Evolutionary conservation across 768 basidiomycete genomes (phyloP), one percentile per base, ranked within the genome.

Genomic region (Chlorophyllum brunneum): DNA sequence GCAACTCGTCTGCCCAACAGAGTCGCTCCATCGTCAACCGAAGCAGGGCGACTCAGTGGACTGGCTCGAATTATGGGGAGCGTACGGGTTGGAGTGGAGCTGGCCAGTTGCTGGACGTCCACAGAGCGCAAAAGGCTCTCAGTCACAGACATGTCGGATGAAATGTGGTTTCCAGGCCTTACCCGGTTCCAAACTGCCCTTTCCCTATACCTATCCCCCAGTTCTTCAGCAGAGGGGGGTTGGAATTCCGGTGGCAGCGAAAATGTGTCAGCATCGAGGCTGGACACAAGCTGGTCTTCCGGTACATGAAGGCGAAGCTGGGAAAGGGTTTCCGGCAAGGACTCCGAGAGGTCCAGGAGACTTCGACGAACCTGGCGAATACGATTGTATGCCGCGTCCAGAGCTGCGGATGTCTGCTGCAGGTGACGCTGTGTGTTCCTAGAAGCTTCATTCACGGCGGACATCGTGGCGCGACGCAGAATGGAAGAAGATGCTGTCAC

Each of bases 291-390:
- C 54, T 65, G 63, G 56, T 60, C 62, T 59, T 60, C 57, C 50
- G 40, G 38, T 43, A 52, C 44, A 24, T 40, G 44, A 40, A 47
- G 29, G 42, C 59, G 54, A 45, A 49, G 51, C 18, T 49, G 48
- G 11, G 55, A 29, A 52, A 54, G 48, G 30, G 59, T 43, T 42
- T 44, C 56, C 33, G 69, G 61, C 16, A 67, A 41, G n/a, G 64
- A 62, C n/a, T 72, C 71, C 5, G 72, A 64, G 15, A 81, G 64
- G 54, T 71, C 70, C 45, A 75, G 65, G 30, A 84, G 70, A 56
- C 70, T 79, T 26, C 72, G 73, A 54, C 81, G 75, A 44, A 82
- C 74, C 63, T 78, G 75, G 43, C 74, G 73, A 60, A 83, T 77
- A 40, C 78, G 75, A 56, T 69, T 72, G 63, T 79, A 81, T 18